Conservation (phyloP, 352 stramenopile genomes). For the Pythium phragmiticola region DNA sequence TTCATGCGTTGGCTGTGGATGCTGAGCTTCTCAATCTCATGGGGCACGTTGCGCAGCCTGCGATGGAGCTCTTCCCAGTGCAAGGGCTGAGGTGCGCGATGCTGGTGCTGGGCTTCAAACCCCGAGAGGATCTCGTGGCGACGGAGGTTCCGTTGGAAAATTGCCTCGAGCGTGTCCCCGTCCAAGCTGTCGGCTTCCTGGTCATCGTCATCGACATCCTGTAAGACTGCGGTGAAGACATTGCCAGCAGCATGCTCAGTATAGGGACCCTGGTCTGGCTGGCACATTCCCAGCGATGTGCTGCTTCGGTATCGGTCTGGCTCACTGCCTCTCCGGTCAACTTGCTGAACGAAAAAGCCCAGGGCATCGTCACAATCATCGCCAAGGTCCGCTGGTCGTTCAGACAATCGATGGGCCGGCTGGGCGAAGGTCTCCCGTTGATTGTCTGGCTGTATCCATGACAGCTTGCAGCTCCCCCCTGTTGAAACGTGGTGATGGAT, state of each 20-base stretch:
- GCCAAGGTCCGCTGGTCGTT: background rate
- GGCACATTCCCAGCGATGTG: background rate
- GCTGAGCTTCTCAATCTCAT: conserved; percentile 12
- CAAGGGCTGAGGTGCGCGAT: conserved; percentile 14
- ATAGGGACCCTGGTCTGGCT: background rate
- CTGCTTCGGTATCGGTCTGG: conserved; percentile 5
- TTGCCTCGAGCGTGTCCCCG: conserved; percentile 46
- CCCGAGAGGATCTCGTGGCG: conserved; percentile 58
- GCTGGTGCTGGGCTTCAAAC: conserved; percentile 31
- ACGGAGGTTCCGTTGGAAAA: conserved; percentile 62
- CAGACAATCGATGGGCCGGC: conserved; percentile 3
- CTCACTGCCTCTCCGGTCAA: background rate
- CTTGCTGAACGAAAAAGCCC: conserved; percentile 38
- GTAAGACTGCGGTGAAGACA: background rate
- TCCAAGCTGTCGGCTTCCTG: conserved; percentile 31
- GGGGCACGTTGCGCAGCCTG: conserved; percentile 28
- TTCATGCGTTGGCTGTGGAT: background rate
- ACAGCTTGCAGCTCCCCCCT: background rate
- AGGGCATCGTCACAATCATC: conserved; percentile 32
- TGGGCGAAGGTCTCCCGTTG: background rate
- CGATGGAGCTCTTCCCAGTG: conserved; percentile 33
- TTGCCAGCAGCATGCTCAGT: background rate
- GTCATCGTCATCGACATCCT: conserved; percentile 20
- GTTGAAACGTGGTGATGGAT: background rate
- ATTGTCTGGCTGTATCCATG: background rate